A percentile compares a stretch with the other conserved stretches of the same genome.
phyloP scores from a whole-genome alignment of 352 stramenopile genomes.

The Saprolegnia diclina region DNA sequence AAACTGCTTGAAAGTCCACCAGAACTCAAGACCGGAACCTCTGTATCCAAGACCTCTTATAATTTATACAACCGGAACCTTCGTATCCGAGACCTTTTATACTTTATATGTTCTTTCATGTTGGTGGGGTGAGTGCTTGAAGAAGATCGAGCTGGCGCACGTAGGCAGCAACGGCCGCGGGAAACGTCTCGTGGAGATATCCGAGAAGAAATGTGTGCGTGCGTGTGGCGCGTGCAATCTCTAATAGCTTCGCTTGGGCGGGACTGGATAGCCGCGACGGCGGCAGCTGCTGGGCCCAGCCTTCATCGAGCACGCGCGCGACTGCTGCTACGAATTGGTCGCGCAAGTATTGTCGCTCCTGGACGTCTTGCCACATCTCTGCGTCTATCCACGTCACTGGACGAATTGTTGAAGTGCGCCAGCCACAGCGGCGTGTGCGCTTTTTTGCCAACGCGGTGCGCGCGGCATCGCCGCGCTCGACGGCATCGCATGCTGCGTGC shows the following conservation, averaged over 20 bases:
- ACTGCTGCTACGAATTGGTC: not conserved
- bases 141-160: constrained; percentile 18
- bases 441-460: not conserved
- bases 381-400: not conserved
- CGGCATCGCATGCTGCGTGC: not conserved
- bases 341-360: not conserved
- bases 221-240: not conserved
- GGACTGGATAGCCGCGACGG: not conserved
- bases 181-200: constrained; percentile 19
- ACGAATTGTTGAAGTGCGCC: not conserved
- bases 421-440: not conserved
- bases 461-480: not conserved
- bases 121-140: not conserved
- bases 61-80: no score
- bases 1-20: not conserved
- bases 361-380: constrained; percentile 9
- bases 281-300: not conserved
- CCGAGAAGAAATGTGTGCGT: constrained; percentile 9
- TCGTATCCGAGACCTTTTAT: no score
- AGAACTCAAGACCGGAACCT: no score
- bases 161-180: not conserved
- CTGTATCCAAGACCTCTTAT: no score
- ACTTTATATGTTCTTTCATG: no score
- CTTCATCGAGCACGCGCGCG: not conserved
- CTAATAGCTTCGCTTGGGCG: not conserved